A percentile compares a stretch with the other conserved stretches of the same genome.
Evolutionary conservation across 2,329 filamentous ascomycete genomes (phyloP).

Genomic region (Rachicladosporium sp.): DNA sequence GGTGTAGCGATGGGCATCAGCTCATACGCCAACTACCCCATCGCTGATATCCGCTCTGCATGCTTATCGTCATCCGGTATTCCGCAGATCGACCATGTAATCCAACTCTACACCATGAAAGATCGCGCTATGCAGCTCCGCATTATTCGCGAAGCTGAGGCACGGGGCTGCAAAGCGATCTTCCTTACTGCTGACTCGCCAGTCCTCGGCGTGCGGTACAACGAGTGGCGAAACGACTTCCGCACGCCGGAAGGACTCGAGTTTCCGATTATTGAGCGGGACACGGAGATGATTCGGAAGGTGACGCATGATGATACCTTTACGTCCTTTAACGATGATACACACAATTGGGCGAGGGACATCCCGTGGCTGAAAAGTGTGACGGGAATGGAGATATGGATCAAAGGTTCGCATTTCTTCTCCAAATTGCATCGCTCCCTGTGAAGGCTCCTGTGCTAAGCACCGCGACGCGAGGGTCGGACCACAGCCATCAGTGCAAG

Average conservation of each 20-base stretch:
- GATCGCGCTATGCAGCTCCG: slow-evolving; percentile 37
- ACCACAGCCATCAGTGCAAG: no score
- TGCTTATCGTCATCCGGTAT: slow-evolving; percentile 17
- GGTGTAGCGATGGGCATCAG: slow-evolving; percentile 38
- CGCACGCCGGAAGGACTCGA: slow-evolving; percentile 17
- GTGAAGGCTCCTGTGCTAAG: no score
- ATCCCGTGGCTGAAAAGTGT: slow-evolving; percentile 38
- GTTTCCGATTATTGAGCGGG: slow-evolving; percentile 18
- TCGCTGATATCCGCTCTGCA: slow-evolving; percentile 35
- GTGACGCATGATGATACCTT: slow-evolving; percentile 20
- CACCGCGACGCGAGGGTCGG: no score
- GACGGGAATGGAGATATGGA: slow-evolving; percentile 38
- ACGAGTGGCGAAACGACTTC: slow-evolving; percentile 44
- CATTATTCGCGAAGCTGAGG: slow-evolving; percentile 19
- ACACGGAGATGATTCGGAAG: slow-evolving; percentile 14
- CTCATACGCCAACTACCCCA: slow-evolving; percentile 32
- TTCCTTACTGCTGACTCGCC: slow-evolving; percentile 45
- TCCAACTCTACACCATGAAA: slow-evolving; percentile 44
- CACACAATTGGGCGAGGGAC: slow-evolving; percentile 22
- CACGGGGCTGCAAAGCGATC: slow-evolving; percentile 39
- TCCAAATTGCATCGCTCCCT: no score
- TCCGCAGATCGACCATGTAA: slow-evolving; percentile 32
- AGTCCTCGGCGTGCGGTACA: slow-evolving; percentile 39
- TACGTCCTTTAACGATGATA: slow-evolving; percentile 17
- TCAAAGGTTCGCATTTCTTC: slow-evolving; percentile 22